These are phyloP conservation scores for Aspergillus sp. DNA, from an alignment of 2,329 filamentous ascomycete genomes.

Conservation along the genomic window DNA sequence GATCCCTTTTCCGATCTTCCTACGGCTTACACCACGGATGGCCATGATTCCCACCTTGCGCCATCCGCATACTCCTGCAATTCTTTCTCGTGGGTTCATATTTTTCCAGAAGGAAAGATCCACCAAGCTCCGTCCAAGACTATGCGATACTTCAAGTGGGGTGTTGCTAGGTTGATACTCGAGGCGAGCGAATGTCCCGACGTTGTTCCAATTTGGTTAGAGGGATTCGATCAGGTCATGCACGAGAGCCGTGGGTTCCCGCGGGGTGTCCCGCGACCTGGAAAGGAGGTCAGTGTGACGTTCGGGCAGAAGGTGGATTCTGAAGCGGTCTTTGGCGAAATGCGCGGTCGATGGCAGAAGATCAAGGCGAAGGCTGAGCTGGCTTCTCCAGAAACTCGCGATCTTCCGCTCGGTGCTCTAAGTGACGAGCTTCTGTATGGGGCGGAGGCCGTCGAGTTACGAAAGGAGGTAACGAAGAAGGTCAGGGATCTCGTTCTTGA, in stretches of 20 bases:
- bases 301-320: conserved; percentile 71
- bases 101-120: conserved; percentile 93
- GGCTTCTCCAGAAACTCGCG: conserved; percentile 36
- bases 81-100: conserved; percentile 82
- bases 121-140: conserved; percentile 78
- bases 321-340: conserved; percentile 73
- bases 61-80: conserved; percentile 71
- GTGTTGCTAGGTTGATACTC: conserved; percentile 83
- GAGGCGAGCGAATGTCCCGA: conserved; percentile 85
- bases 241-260: conserved; percentile 77
- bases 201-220: conserved; percentile 90
- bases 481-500: conserved; percentile 79
- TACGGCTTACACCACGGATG: conserved; percentile 41
- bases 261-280: conserved; percentile 75
- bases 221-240: conserved; percentile 87
- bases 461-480: conserved; percentile 76
- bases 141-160: conserved; percentile 99
- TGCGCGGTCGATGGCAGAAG: conserved; percentile 71
- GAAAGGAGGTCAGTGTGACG: conserved; percentile 56
- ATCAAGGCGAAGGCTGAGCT: conserved; percentile 58
- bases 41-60: conserved; percentile 57
- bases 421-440: conserved; percentile 66
- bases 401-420: conserved; percentile 55
- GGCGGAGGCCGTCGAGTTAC: conserved; percentile 71
- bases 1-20: conserved; percentile 48